Evolutionary conservation across 2,329 filamentous ascomycete species (phyloP), one percentile per base, ranked within the genome.

Genomic region (Pseudogymnoascus sp.): DNA sequence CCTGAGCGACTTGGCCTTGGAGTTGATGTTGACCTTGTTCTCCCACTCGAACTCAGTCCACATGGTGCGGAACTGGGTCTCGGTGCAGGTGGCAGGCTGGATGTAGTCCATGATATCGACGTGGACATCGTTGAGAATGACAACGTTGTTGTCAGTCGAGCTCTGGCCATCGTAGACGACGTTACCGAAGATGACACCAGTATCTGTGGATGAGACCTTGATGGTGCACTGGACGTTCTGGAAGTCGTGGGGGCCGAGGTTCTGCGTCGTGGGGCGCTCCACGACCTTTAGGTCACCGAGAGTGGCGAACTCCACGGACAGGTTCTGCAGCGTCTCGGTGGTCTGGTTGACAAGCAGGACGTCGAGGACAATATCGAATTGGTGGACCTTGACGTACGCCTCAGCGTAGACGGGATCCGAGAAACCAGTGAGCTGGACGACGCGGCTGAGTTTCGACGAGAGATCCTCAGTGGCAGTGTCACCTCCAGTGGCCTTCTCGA

Each of bases 21-120:
- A 95, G 78, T 97, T 97, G 79, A 99, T 97, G 79, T 99, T 99
- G 76, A 99, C 93, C 84, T 99, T 99, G 80, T 99, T 99, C 81
- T 99, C 94, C 94, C 94, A 99, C 75, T 99, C 94, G 68, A 99
- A 99, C 74, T 99, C 94, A 38, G 94, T 99, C 94, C 94, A 99
- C 94, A 99, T 99, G n/a, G 91, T 96, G 64, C 94, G 86, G 87
- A 99, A 99, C 72, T 97, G 92, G 9, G 93, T 97, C 80, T 99
- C 94, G 4, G 91, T 94, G 81, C 94, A 99, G 13, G 92, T 88
- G 5, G 93, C 93, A 1, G 94, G 94, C 74, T 97, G 93, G 71
- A 99, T 99, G 79, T 99, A 99, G 78, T 99, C 94, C 94, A 99
- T 99, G 67, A 99, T 97, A 73, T 99, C 94, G 63, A 97, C 93